phyloP scores from a whole-genome alignment of 371 early-diverging fungal species.

The Rhizopus microsporus region DNA sequence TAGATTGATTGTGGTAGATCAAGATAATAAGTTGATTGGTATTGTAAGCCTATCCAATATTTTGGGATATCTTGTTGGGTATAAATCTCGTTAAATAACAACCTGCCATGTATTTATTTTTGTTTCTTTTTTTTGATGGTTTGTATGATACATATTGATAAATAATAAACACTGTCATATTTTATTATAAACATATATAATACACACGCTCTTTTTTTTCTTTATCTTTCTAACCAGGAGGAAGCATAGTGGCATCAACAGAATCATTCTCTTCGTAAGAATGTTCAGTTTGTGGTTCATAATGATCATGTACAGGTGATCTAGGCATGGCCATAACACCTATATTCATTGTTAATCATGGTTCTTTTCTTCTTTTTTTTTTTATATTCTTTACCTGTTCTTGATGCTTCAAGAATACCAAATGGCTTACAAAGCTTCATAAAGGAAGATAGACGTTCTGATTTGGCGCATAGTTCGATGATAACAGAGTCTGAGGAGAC shows the following conservation, averaged over 20 bases:
- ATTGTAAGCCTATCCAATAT: constrained; percentile 90
- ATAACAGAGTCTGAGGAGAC: constrained; percentile 81
- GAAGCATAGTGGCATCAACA: constrained; percentile 88
- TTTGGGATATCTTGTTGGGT: constrained; percentile 66
- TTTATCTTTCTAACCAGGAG: constrained; percentile 77
- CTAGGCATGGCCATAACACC: constrained; percentile 95
- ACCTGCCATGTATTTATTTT: neutral
- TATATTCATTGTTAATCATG: constrained; percentile 18
- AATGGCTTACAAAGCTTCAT: constrained; percentile 90
- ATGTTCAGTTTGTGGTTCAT: constrained; percentile 63
- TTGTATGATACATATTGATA: no score
- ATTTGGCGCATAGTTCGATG: constrained; percentile 87
- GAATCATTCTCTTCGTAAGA: constrained; percentile 53
- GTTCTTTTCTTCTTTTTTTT: neutral
- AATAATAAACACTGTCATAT: no score
- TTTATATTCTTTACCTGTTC: constrained; percentile 67
- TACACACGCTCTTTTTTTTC: no score
- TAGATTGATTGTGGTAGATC: constrained; percentile 89
- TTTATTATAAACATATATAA: no score
- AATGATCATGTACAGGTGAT: constrained; percentile 73
- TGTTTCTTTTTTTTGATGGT: neutral
- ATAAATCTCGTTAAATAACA: constrained; percentile 12
- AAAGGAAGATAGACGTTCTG: constrained; percentile 86
- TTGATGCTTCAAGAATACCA: constrained; percentile 92
- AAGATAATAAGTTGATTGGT: constrained; percentile 77